Percentiles rank a stretch among this genome's conserved stretches.
phyloP scores from a whole-genome alignment of 345 rosid species.

The Viola odorata region DNA sequence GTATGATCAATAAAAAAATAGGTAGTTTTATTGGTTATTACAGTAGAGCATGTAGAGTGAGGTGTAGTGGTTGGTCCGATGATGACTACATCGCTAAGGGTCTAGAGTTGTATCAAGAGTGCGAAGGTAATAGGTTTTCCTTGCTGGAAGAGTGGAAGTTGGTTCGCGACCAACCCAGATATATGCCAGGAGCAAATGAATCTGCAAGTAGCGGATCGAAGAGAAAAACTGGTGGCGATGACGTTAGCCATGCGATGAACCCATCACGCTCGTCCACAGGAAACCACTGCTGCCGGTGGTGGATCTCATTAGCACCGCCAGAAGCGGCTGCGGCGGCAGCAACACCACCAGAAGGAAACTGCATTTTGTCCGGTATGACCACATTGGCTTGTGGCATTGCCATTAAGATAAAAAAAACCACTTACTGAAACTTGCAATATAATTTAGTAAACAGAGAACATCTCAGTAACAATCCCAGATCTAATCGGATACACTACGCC shows the following conservation, averaged over 20 bases:
- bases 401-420: slow-evolving; percentile 28
- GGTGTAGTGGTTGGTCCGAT: too few species aligned
- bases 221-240: too few species aligned
- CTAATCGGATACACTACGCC: not conserved
- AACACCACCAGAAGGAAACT: slow-evolving; percentile 37
- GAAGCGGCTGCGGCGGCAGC: slow-evolving; percentile 12
- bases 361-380: slow-evolving; percentile 52
- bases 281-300: slow-evolving; percentile 47
- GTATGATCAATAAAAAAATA: too few species aligned
- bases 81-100: too few species aligned
- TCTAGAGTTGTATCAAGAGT: too few species aligned
- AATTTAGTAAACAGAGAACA: slow-evolving; percentile 9
- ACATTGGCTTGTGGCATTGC: slow-evolving; percentile 82
- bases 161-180: too few species aligned
- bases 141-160: too few species aligned
- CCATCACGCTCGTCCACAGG: slow-evolving; percentile 66
- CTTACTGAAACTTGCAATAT: not conserved
- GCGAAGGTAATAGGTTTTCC: too few species aligned
- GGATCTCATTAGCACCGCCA: slow-evolving; percentile 27
- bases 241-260: slow-evolving; percentile 83
- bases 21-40: too few species aligned
- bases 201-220: too few species aligned
- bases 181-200: too few species aligned
- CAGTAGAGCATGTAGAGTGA: too few species aligned
- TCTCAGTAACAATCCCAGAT: slow-evolving; percentile 7